A percentile compares a stretch with the other conserved stretches of the same genome.
These are phyloP conservation scores for Macrolepiota dolichaula DNA, from an alignment of 768 basidiomycete species.

Conservation along the genomic window DNA sequence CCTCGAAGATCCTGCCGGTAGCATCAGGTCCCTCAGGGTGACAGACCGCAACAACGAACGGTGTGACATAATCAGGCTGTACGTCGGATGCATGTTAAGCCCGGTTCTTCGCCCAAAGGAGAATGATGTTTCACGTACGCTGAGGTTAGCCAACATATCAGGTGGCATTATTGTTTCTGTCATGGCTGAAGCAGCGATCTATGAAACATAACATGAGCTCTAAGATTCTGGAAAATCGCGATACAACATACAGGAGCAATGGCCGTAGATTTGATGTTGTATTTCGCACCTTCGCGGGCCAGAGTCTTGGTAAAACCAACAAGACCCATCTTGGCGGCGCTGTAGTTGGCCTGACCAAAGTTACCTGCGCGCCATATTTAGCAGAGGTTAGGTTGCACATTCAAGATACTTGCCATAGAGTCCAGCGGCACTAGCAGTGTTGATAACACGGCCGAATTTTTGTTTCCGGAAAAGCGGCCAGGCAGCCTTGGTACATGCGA, in stretches of 20 bases:
- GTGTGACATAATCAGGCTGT: constrained; percentile 89
- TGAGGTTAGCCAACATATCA: constrained; percentile 87
- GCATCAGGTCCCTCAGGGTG: constrained; percentile 83
- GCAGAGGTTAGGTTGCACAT: neutral
- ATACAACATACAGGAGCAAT: constrained; percentile 75
- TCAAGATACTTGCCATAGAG: constrained; percentile 63
- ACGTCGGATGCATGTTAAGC: constrained; percentile 9
- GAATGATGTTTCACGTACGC: constrained; percentile 37
- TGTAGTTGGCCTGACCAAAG: constrained; percentile 97
- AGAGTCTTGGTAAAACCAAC: constrained; percentile 91
- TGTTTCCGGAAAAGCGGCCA: constrained; percentile 96
- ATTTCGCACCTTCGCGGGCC: constrained; percentile 89
- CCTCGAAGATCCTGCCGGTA: constrained; percentile 82
- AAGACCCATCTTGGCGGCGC: constrained; percentile 96
- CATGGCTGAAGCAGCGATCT: constrained; percentile 97
- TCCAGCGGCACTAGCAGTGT: constrained; percentile 93
- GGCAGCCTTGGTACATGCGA: constrained; percentile 87
- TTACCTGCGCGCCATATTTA: constrained; percentile 52
- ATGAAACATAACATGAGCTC: neutral
- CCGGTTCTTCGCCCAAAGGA: neutral
- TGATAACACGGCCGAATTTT: constrained; percentile 92
- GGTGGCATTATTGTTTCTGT: constrained; percentile 94
- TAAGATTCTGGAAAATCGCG: neutral
- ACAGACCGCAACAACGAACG: constrained; percentile 84
- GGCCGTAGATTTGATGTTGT: constrained; percentile 81